Conservation (phyloP, 2,329 filamentous ascomycete species). For the Fusarium sp. region DNA sequence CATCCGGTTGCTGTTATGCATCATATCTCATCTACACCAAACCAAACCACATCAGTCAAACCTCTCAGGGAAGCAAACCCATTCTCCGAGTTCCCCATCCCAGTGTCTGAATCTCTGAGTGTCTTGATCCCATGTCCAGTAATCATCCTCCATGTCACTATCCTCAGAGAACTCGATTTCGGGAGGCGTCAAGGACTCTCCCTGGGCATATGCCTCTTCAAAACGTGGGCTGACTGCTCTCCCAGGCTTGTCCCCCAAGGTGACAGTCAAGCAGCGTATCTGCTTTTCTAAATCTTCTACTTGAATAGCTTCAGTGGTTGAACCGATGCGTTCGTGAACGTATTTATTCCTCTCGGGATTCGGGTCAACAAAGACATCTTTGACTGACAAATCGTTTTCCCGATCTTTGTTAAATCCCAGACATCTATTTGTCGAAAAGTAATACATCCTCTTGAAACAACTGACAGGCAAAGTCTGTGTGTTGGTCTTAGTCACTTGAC, state of each 20-base stretch:
- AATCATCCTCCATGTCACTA: conserved; percentile 36
- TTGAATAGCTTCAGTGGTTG: not conserved
- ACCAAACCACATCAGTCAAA: conserved; percentile 38
- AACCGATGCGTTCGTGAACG: conserved; percentile 12
- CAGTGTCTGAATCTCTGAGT: conserved; percentile 42
- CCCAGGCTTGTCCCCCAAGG: not conserved
- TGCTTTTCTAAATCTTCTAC: conserved; percentile 17
- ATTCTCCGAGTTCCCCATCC: conserved; percentile 42
- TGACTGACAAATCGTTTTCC: not conserved
- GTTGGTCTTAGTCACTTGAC: conserved; percentile 22
- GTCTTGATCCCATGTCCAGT: conserved; percentile 43
- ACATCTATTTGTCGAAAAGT: not conserved
- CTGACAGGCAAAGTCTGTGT: not conserved
- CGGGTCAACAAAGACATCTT: not conserved
- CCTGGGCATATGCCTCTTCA: conserved; percentile 38
- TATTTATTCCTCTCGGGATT: conserved; percentile 14
- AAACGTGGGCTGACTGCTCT: conserved; percentile 3
- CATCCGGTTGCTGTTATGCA: not conserved
- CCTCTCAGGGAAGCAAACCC: conserved; percentile 44
- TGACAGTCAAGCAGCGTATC: conserved; percentile 18
- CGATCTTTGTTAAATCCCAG: not conserved
- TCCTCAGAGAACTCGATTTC: conserved; percentile 42
- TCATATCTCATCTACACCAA: not conserved
- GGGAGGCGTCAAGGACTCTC: conserved; percentile 36
- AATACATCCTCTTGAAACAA: not conserved